Evolutionary conservation across 23 red algal species (phyloP), one percentile per base, ranked within the genome.

Genomic region (Cyanidioschyzon merolae): DNA sequence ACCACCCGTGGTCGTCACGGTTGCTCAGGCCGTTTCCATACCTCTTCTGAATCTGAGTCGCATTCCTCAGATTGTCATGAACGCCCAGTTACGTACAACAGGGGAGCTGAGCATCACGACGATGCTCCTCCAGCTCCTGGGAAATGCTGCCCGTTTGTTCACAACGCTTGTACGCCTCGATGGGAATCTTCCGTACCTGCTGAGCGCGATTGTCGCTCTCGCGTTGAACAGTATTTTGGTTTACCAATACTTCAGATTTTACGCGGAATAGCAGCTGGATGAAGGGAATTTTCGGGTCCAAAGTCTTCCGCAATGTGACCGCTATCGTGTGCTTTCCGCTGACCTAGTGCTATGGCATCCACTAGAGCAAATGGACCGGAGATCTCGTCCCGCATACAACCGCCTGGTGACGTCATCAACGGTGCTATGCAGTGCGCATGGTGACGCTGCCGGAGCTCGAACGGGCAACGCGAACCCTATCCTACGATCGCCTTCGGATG

Each of bases 91-190:
- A 24, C 86, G 90, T 50, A 76, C 50, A 34, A 91, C 88, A 2
- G 94, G 94, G 40, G 68, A 98, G 58, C 86, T 92, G n/a, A 80
- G 77, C 40, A 79, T 86, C 17, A 83, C 89, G 41, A 98, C 94
- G 35, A 67, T 98, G 34, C 84, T 58, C 7, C 84, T 98, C 39
- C 88, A 91, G 81, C 39, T 91, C 2, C 31, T 85, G 38, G 94
- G 94, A 34, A 98, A 98, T 68, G 39, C 88, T 30, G 94, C 94
- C 0, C 80, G 94, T 3, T 74, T 98, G 58, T 98, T 98, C 75
- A 98, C 94, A 24, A 98, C 94, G 18, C 38, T 91, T 27, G 88
- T 90, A 0, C 88, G 89, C 54, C 85, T 98, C n/a, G n/a, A 71
- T 7, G 63, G 63, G 29, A 71, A 71, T 32, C 2, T 25, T 7